Evolutionary conservation across 306 rosid genomes (phyloP).

Genomic region (Sindora glabra): DNA sequence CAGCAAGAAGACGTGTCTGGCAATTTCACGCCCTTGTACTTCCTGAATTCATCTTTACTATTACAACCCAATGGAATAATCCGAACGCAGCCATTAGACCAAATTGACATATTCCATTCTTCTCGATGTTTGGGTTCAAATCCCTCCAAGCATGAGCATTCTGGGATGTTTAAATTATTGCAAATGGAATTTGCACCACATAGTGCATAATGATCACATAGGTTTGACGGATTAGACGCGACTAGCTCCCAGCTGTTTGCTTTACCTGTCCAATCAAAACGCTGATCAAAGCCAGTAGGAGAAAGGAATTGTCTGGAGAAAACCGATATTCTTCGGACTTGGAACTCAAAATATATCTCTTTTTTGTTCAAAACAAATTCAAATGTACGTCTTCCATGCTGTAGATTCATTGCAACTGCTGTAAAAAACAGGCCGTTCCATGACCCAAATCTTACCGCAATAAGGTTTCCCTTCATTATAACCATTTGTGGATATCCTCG

Average conservation of each 20-base stretch:
- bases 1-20: conserved; percentile 19
- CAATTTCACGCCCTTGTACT: neutral
- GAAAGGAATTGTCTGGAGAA: neutral
- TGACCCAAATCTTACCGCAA: neutral
- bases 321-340: neutral
- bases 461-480: neutral
- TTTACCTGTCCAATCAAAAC: neutral
- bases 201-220: neutral
- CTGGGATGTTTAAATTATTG: neutral
- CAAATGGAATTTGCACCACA: conserved; percentile 14
- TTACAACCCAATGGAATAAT: conserved; percentile 7
- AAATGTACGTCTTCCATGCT: too few species aligned
- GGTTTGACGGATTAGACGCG: neutral
- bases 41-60: conserved; percentile 6
- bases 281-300: neutral
- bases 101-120: conserved; percentile 7
- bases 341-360: neutral
- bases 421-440: neutral
- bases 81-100: conserved; percentile 29
- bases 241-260: rapidly evolving
- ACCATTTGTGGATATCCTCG: conserved; percentile 3
- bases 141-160: conserved; percentile 21
- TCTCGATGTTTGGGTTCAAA: conserved; percentile 16
- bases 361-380: neutral
- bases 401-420: neutral